A percentile compares a stretch with the other conserved stretches of the same genome.
Evolutionary conservation across 805 yeast genomes (phyloP).

Genomic region (Spathaspora hagerdaliae): DNA sequence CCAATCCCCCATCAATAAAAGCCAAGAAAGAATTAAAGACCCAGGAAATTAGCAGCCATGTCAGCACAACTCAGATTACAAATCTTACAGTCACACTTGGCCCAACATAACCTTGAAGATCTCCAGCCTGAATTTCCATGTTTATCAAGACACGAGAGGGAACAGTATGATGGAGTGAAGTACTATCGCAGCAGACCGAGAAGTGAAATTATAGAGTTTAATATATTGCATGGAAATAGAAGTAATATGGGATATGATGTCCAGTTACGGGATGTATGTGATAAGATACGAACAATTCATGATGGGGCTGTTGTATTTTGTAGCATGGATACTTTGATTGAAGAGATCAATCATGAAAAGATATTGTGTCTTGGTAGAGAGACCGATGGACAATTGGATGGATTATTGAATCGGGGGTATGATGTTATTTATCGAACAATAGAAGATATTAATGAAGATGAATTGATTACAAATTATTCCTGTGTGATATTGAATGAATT

Average conservation of each 20-base stretch:
- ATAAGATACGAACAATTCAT: not conserved
- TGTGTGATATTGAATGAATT: constrained; percentile 3
- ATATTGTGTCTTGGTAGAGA: not conserved
- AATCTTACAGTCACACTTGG: constrained; percentile 16
- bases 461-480: not conserved
- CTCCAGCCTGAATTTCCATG: constrained; percentile 14
- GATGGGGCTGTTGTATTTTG: constrained; percentile 1
- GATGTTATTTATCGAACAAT: not conserved
- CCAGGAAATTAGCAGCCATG: not conserved
- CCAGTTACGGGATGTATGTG: not conserved
- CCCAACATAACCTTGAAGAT: constrained; percentile 2
- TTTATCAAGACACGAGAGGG: constrained; percentile 12
- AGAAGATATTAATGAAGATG: not conserved
- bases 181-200: not conserved
- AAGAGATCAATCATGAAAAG: not conserved
- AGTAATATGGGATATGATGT: not conserved
- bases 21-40: not conserved
- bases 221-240: not conserved
- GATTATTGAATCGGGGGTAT: not conserved
- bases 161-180: constrained; percentile 8
- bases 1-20: no score
- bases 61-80: constrained; percentile 13
- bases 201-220: not conserved
- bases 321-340: not conserved
- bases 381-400: not conserved